These are phyloP conservation scores for Coniophora puteana DNA, from an alignment of 1,284 basidiomycete species.

Conservation along the genomic window DNA sequence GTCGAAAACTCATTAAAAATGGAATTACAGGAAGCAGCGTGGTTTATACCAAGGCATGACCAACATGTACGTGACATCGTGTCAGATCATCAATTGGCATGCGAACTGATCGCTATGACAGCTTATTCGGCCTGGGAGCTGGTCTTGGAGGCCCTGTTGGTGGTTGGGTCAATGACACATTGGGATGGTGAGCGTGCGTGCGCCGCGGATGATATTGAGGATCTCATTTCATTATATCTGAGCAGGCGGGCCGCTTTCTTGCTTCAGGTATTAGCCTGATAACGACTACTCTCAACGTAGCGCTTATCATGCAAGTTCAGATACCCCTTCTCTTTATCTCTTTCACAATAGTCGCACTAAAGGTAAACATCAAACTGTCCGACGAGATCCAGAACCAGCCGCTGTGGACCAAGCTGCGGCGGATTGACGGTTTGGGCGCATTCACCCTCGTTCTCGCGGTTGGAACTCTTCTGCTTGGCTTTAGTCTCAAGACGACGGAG, in stretches of 20 bases:
- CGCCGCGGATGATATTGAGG: no score
- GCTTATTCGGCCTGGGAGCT: conserved; percentile 72
- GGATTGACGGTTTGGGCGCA: conserved; percentile 83
- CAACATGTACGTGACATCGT: conserved; percentile 60
- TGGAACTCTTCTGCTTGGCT: conserved; percentile 70
- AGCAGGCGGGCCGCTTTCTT: conserved; percentile 65
- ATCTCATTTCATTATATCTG: no score
- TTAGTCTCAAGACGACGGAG: conserved; percentile 80
- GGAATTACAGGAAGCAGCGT: conserved; percentile 62
- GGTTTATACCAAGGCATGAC: conserved; percentile 88
- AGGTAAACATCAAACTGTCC: conserved; percentile 70
- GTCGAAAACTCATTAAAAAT: not conserved
- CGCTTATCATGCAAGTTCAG: conserved; percentile 33
- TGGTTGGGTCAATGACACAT: conserved; percentile 79
- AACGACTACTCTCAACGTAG: conserved; percentile 6
- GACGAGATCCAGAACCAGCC: conserved; percentile 56
- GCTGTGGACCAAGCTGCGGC: conserved; percentile 59
- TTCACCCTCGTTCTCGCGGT: conserved; percentile 74
- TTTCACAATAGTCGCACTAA: conserved; percentile 61
- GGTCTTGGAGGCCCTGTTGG: conserved; percentile 89
- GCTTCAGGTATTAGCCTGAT: conserved; percentile 47
- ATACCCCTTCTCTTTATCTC: conserved; percentile 73
- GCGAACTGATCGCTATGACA: conserved; percentile 26
- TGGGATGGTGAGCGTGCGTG: conserved; percentile 67
- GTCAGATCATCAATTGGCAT: conserved; percentile 3